These are phyloP conservation scores for Pilobolus umbonatus DNA, from an alignment of 192 early-diverging fungal genomes.

Conservation along the genomic window DNA sequence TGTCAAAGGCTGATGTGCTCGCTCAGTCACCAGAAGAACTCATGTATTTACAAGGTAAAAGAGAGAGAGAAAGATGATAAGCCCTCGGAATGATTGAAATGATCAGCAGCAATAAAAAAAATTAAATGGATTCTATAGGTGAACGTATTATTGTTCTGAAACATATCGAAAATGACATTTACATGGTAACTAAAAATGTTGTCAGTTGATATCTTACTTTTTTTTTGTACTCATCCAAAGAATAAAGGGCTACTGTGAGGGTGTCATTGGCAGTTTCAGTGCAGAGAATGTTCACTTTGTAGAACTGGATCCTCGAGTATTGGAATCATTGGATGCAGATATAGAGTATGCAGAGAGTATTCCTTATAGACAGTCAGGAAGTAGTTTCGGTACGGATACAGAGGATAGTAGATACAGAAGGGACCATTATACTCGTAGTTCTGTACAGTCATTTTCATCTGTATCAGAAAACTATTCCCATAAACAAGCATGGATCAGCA, in stretches of 20 bases:
- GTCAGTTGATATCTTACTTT: too few species aligned
- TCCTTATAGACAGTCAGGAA: neutral
- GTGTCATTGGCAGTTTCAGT: constrained; percentile 46
- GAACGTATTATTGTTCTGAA: constrained; percentile 37
- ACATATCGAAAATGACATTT: constrained; percentile 35
- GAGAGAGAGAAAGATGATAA: neutral
- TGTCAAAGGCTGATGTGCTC: constrained; percentile 36
- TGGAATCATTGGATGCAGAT: constrained; percentile 31
- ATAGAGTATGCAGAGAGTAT: neutral
- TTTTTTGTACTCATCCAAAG: too few species aligned
- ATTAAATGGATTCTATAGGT: constrained; percentile 9
- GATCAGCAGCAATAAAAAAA: neutral
- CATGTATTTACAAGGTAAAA: constrained; percentile 40
- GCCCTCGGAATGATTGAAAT: neutral
- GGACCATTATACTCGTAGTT: constrained; percentile 13
- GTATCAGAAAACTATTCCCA: constrained; percentile 12
- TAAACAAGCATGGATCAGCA: neutral
- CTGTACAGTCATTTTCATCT: constrained; percentile 13
- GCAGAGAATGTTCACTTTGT: constrained; percentile 49
- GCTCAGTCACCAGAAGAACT: constrained; percentile 39
- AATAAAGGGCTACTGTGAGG: constrained; percentile 60
- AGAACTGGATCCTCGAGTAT: constrained; percentile 35
- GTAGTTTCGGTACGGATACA: neutral
- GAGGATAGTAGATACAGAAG: neutral
- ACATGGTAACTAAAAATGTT: constrained; percentile 35